Percentiles rank a stretch among this genome's conserved stretches.
Evolutionary conservation across 495 filamentous ascomycete species (phyloP).

Genomic region (Bryoglossum gracile): DNA sequence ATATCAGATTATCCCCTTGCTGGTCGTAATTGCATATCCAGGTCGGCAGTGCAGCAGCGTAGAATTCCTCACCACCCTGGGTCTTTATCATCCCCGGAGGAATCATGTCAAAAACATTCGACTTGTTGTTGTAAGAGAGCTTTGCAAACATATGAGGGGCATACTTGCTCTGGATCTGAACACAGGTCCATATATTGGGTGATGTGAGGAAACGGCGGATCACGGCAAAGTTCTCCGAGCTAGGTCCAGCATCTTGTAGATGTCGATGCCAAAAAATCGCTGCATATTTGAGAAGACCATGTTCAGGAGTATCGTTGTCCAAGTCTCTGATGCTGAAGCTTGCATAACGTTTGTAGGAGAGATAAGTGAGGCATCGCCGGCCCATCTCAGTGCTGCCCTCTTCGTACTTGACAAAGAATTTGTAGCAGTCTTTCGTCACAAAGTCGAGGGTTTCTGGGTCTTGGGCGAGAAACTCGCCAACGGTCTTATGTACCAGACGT

Average conservation of each 20-base stretch:
- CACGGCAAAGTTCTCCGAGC: conserved; percentile 3
- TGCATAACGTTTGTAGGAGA: conserved; percentile 24
- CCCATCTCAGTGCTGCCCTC: conserved; percentile 22
- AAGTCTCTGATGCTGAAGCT: conserved; percentile 15
- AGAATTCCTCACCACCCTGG: not conserved
- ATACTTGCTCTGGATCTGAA: conserved; percentile 20
- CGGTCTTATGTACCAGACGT: conserved; percentile 25
- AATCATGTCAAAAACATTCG: not conserved
- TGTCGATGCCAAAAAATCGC: conserved; percentile 26
- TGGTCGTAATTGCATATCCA: conserved; percentile 5
- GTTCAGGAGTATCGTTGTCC: conserved; percentile 8
- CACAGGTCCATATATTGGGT: conserved; percentile 26
- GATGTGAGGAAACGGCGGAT: conserved; percentile 21
- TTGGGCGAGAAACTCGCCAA: conserved; percentile 26
- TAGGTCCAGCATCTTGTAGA: conserved; percentile 8
- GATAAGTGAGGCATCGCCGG: conserved; percentile 22
- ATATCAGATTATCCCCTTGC: not conserved
- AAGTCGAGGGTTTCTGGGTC: conserved; percentile 18
- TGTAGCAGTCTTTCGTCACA: conserved; percentile 14
- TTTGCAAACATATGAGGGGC: conserved; percentile 10
- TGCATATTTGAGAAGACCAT: conserved; percentile 26
- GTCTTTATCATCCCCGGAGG: not conserved
- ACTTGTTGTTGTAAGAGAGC: not conserved
- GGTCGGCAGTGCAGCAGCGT: conserved; percentile 3
- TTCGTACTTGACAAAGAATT: conserved; percentile 23